These are phyloP conservation scores for Pseudevernia furfuracea DNA, from an alignment of 495 filamentous ascomycete genomes.

Conservation along the genomic window DNA sequence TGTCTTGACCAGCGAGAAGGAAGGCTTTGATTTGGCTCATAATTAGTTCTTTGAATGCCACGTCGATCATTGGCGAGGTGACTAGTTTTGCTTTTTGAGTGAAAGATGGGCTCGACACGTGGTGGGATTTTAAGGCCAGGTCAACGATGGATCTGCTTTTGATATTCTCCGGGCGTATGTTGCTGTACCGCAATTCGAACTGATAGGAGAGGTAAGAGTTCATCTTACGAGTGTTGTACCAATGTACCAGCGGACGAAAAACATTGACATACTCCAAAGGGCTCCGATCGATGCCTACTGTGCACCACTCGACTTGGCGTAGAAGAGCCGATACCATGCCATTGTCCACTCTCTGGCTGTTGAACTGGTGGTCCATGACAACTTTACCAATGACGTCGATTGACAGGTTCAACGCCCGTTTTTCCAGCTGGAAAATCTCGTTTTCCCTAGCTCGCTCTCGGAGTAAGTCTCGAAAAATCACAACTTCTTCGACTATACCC, in stretches of 20 bases:
- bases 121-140: constrained; percentile 33
- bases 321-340: constrained; percentile 23
- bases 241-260: constrained; percentile 23
- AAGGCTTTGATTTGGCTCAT: constrained; percentile 27
- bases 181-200: constrained; percentile 26
- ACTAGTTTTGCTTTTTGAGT: constrained; percentile 22
- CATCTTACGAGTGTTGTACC: constrained; percentile 28
- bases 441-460: constrained; percentile 21
- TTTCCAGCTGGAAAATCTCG: constrained; percentile 20
- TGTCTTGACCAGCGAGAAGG: constrained; percentile 33
- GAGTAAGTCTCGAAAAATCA: constrained; percentile 27
- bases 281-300: constrained; percentile 25
- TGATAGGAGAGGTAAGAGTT: constrained; percentile 23
- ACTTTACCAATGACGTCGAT: constrained; percentile 28
- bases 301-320: constrained; percentile 26
- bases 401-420: background rate
- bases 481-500: constrained; percentile 28
- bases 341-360: constrained; percentile 24
- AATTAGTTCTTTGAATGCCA: constrained; percentile 16
- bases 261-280: constrained; percentile 23
- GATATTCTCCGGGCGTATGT: background rate
- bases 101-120: background rate
- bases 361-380: constrained; percentile 24
- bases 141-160: constrained; percentile 31
- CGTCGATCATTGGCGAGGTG: constrained; percentile 23